Base-by-base conservation (phyloP, 176 grass and related monocot genomes). In the Cocos nucifera region DNA sequence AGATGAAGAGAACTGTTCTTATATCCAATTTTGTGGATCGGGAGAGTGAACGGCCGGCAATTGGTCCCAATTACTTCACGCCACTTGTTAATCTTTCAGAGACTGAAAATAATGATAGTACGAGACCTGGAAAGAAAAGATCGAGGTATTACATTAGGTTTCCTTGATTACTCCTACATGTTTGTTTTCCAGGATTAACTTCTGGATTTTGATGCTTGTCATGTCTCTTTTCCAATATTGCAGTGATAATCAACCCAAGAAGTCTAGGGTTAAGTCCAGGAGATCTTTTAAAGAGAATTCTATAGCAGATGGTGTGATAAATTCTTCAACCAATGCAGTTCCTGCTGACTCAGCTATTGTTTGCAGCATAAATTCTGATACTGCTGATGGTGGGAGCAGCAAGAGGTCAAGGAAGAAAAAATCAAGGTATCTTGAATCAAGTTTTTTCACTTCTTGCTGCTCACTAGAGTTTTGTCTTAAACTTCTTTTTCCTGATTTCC, bases 21-120 rank as follows among this genome's bases (percentile, higher is more conserved):
- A 76, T 85, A 57, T 76, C 69, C 61, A 97, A 97, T 69, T 97
- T 97, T 85, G 92, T 97, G 61, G 69, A 80, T 73, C 83, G 92
- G 68, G 78, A 91, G 78, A 69, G 73, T 51, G 92, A 97, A 54
- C 64, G 87, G 52, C 87, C 92, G 66, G 75, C 78, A 74, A 91
- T 97, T 82, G 60, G 70, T 56, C 84, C 84, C 19, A 62, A 68
- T 44, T 87, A 97, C 59, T 85, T 97, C 21, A 61, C 69, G 4
- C 30, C 81, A 67, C 61, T 87, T 56, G 61, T 79, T 35, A 72
- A 57, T 27, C 56, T 57, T 22, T 44, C 9, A 10, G 71, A 80
- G 82, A 23, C 22, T 82, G 64, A 75, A 1, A 48, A 53, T 15
- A 55, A 26, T 61, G 61, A 18, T 50, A 62, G 52, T 68, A 5